Base-by-base conservation (phyloP, 805 yeast species). In the Diddensiella santjacobensis region DNA sequence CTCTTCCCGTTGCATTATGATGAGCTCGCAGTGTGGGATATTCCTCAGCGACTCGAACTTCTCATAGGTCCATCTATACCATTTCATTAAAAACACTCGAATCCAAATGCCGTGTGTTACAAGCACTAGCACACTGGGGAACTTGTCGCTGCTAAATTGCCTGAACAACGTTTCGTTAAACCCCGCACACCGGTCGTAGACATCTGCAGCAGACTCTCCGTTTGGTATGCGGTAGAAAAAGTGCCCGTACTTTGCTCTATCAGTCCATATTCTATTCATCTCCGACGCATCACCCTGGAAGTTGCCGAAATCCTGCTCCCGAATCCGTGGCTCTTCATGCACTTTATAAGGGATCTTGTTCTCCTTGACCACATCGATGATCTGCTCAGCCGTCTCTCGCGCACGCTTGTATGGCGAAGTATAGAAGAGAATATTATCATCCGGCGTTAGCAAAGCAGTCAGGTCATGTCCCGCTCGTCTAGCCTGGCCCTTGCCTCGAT, bases 141-240 rank as follows among this genome's bases (percentile, higher is more conserved):
- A 86, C 57, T 78, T 74, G 15, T 77, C 81, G 19, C 57, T 44
- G 51, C 78, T 78, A 60, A 90, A 89, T 63, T 86, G 93, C 42
- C 97, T 73, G 62, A 83, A 87, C 35, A 90, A 66, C 0, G 95
- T 80, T 65, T 88, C 96, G 63, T 88, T 88, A 65, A 90, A 90
- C 13, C 93, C 85, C 1, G 96, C 86, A 53, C 90, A 84, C 42
- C 97, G 72, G 66, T 90, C 96, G 66, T 81, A 90, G 6, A 90
- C 96, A 65, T 90, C 97, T 0, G 97, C 97, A 0, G 96, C 97
- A 58, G 93, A 83, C 65, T 90, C 97, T 8, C 97, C 97, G 59
- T 85, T 81, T 3, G 96, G 96, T 24, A 90, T 90, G 47, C 97
- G 68, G 64, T 85, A 90, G 65, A 90, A 90, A 60, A 84, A 84